Base-by-base conservation (phyloP, 495 filamentous ascomycete species). In the Xylaria curta region DNA sequence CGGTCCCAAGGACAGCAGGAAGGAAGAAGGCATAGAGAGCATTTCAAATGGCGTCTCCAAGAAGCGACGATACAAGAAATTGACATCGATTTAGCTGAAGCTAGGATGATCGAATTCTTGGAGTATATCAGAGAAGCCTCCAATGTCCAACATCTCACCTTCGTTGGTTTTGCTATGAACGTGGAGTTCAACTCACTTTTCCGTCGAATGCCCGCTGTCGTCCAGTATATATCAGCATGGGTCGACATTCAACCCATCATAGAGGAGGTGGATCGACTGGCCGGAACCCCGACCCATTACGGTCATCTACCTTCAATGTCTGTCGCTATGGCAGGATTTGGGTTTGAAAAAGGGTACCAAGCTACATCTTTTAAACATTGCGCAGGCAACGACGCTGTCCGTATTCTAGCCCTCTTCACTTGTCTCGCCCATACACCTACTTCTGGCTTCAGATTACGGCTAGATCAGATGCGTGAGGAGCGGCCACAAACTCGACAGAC, bases 171-270 rank as follows among this genome's bases (percentile, higher is more conserved):
- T 31, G 26, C 31, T 6, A 60, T 60, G 56, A n/a, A 24, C 10
- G 17, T 17, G 7, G 56, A 60, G 12, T 60, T 60, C 31, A 53
- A 40, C 66, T 15, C 19, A 26, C 0, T 44, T 8, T 28, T 31
- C 12, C 40, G 12, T 47, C 70, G 51, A n/a, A 70, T 51, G 49
- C 36, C 54, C 60, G 70, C 56, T 28, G 66, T 31, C 56, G 19
- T 44, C 33, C 58, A 44, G 26, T 28, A 59, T 70, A 47, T 72
- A 69, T 64, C 63, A 28, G 31, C 68, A 59, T 62, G 26, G 49
- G 28, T 60, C 24, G 56, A 54, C 67, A 63, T 70, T 44, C 62
- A 49, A 42, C 67, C 38, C 67, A 42, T 61, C 19, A 65, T 61
- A 60, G 56, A 7, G 47, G 65, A 68, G 26, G 31, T 68, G 9